These are phyloP conservation scores for Plectranthus barbatus DNA, from an alignment of 257 asterid species.

Conservation along the genomic window DNA sequence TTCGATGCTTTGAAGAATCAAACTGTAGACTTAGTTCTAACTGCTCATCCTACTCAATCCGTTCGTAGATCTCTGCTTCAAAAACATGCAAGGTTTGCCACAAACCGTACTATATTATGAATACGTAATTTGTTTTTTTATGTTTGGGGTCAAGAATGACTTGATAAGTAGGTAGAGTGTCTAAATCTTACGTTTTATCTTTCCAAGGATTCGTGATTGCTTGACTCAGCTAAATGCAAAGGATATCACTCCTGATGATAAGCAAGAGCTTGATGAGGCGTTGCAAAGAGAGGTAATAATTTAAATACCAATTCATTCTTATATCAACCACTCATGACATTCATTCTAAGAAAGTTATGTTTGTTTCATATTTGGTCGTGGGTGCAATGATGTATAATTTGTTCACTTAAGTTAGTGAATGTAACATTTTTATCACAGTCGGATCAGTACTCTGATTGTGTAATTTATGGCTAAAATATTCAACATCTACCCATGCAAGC, in stretches of 20 bases:
- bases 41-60: conserved; percentile 95
- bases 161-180: background rate
- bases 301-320: too few relatives aligned
- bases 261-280: conserved; percentile 95
- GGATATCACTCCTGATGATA: conserved; percentile 89
- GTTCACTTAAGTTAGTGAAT: too few relatives aligned
- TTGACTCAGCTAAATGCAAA: conserved; percentile 72
- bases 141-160: too few relatives aligned
- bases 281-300: conserved; percentile 72
- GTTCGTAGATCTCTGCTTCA: conserved; percentile 96
- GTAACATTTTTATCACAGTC: too few relatives aligned
- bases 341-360: background rate
- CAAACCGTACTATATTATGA: too few relatives aligned
- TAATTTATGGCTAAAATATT: too few relatives aligned
- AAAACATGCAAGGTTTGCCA: conserved; percentile 76
- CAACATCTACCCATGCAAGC: too few relatives aligned
- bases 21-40: conserved; percentile 81
- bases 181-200: background rate
- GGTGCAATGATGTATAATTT: too few relatives aligned
- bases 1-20: conserved; percentile 90
- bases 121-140: too few relatives aligned
- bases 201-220: conserved; percentile 67
- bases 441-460: too few relatives aligned
- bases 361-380: background rate
- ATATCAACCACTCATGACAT: too few relatives aligned